phyloP scores from a whole-genome alignment of 2,329 filamentous ascomycete genomes.

The Hortaea werneckii region DNA sequence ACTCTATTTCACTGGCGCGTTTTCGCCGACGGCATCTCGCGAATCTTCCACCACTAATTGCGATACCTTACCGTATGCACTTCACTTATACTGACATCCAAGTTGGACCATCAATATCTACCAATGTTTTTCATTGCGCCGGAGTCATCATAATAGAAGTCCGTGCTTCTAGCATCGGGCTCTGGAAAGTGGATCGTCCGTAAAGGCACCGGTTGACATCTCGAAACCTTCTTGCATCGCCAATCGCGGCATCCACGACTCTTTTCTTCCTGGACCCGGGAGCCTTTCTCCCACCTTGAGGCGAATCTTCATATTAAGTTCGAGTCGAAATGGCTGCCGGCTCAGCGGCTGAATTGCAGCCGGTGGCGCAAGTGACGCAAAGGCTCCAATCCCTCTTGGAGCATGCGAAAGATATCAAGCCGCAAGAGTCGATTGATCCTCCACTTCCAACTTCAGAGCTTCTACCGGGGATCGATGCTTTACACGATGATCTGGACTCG shows the following conservation, averaged over 20 bases:
- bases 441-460: conserved; percentile 34
- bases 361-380: conserved; percentile 15
- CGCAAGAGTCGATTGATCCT: conserved; percentile 32
- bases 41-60: neutral
- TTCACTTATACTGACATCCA: too few species aligned
- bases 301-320: neutral
- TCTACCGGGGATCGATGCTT: conserved; percentile 14
- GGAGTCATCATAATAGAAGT: too few species aligned
- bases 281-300: neutral
- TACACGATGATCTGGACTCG: conserved; percentile 19
- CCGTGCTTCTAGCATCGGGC: too few species aligned
- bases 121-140: too few species aligned
- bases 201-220: too few species aligned
- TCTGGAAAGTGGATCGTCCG: too few species aligned
- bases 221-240: too few species aligned
- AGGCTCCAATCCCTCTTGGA: conserved; percentile 32
- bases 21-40: neutral
- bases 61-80: too few species aligned
- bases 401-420: conserved; percentile 31
- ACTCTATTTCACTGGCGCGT: neutral
- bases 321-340: conserved; percentile 15
- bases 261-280: too few species aligned
- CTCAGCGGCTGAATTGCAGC: conserved; percentile 16
- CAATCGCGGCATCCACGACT: too few species aligned
- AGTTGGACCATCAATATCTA: too few species aligned